These are phyloP conservation scores for Geranium incanum DNA, from an alignment of 441 rosid species.

Conservation along the genomic window DNA sequence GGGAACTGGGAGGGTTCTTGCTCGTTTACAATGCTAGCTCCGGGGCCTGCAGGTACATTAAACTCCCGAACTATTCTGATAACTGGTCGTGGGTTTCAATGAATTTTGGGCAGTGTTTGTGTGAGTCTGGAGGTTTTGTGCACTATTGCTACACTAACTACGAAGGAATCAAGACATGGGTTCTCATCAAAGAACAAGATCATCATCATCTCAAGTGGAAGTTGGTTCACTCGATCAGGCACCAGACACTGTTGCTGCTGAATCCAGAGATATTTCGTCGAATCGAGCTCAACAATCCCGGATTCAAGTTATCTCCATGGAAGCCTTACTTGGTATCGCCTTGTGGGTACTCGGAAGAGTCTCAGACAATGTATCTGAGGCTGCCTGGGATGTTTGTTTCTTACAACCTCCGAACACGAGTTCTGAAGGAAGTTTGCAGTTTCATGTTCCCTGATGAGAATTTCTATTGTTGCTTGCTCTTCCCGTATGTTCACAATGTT, in stretches of 20 bases:
- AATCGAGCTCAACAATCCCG: background rate
- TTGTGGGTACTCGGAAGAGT: slow-evolving; percentile 15
- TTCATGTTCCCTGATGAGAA: slow-evolving; percentile 12
- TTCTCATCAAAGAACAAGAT: slow-evolving; percentile 18
- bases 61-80: slow-evolving; percentile 21
- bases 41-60: slow-evolving; percentile 19
- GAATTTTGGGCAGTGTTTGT: slow-evolving; percentile 26
- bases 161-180: slow-evolving; percentile 25
- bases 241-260: slow-evolving; percentile 10
- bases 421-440: slow-evolving; percentile 14
- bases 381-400: slow-evolving; percentile 20
- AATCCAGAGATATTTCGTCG: slow-evolving; percentile 18
- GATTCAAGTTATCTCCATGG: slow-evolving; percentile 7
- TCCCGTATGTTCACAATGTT: background rate
- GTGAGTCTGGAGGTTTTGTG: slow-evolving; percentile 20
- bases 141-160: slow-evolving; percentile 21
- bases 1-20: slow-evolving; percentile 27
- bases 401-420: slow-evolving; percentile 15
- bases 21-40: slow-evolving; percentile 17
- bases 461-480: slow-evolving; percentile 19
- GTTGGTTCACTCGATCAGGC: slow-evolving; percentile 11
- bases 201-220: slow-evolving; percentile 14
- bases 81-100: slow-evolving; percentile 20
- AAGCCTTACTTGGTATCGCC: slow-evolving; percentile 17
- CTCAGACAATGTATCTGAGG: slow-evolving; percentile 19